These are phyloP conservation scores for Paracamarosporium sp. DNA, from an alignment of 2,329 filamentous ascomycete genomes.

Conservation along the genomic window DNA sequence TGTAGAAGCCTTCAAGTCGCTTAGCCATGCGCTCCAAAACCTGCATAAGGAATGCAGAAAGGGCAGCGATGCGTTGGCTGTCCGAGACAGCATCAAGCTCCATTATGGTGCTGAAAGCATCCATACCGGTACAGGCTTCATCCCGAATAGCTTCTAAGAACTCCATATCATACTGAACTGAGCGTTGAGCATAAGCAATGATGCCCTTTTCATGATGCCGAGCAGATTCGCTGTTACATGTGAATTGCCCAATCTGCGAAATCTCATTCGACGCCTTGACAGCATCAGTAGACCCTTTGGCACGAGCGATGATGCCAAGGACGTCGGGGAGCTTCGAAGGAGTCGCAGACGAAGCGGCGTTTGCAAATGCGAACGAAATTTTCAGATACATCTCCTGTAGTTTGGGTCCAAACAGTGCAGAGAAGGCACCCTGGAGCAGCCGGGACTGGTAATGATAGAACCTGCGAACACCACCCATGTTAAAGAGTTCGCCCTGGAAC, in stretches of 20 bases:
- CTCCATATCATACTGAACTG: constrained; percentile 60
- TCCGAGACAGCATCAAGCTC: constrained; percentile 49
- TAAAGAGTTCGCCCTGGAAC: constrained; percentile 33
- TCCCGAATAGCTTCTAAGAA: constrained; percentile 62
- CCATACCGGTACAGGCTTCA: constrained; percentile 62
- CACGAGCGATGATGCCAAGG: constrained; percentile 51
- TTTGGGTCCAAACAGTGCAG: constrained; percentile 29
- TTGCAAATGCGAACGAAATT: constrained; percentile 31
- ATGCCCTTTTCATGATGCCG: constrained; percentile 62
- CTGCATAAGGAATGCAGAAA: constrained; percentile 57
- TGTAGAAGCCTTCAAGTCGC: constrained; percentile 60
- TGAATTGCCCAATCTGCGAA: constrained; percentile 58
- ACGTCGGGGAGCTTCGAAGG: constrained; percentile 53
- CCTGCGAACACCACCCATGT: constrained; percentile 33
- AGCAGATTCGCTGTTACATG: constrained; percentile 54
- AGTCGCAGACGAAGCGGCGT: constrained; percentile 31
- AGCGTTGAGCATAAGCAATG: constrained; percentile 58
- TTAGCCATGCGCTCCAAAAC: constrained; percentile 62
- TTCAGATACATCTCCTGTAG: constrained; percentile 33
- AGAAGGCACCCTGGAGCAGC: constrained; percentile 29
- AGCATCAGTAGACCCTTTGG: constrained; percentile 56
- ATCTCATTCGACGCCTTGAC: constrained; percentile 57
- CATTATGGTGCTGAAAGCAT: constrained; percentile 56
- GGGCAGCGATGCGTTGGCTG: constrained; percentile 46
- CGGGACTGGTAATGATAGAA: constrained; percentile 37